Evolutionary conservation across 176 grass and related monocot species (phyloP).

Genomic region (Aegilops tauschii): DNA sequence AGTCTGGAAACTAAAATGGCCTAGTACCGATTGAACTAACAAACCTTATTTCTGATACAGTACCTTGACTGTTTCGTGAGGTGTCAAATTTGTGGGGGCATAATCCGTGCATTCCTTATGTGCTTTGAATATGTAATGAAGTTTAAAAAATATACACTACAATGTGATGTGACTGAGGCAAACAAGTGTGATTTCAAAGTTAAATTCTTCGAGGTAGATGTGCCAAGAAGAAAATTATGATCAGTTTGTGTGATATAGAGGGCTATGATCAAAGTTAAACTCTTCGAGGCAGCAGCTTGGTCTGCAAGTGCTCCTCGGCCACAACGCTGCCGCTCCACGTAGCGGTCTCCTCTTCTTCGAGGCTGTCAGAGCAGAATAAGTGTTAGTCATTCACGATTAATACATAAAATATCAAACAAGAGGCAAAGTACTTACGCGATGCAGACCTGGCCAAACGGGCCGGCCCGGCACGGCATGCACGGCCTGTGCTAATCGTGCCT

Average conservation of each 20-base stretch:
- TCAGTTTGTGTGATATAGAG: not conserved
- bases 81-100: not conserved
- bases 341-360: no score
- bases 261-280: not conserved
- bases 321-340: no score
- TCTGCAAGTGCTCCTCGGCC: no score
- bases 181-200: not conserved
- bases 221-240: not conserved
- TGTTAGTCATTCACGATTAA: no score
- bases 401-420: no score
- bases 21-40: not conserved
- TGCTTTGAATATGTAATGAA: not conserved
- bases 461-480: no score
- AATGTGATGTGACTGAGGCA: not conserved
- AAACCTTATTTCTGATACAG: not conserved
- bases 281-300: no score
- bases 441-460: no score
- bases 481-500: no score
- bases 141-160: not conserved
- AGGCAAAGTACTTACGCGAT: no score
- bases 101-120: not conserved
- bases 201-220: conserved; percentile 1
- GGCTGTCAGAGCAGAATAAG: no score
- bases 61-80: not conserved
- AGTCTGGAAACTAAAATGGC: not conserved